Percentiles rank a stretch among this genome's conserved stretches.
phyloP scores from a whole-genome alignment of 768 basidiomycete genomes.

The Boletus vinaceobasis region DNA sequence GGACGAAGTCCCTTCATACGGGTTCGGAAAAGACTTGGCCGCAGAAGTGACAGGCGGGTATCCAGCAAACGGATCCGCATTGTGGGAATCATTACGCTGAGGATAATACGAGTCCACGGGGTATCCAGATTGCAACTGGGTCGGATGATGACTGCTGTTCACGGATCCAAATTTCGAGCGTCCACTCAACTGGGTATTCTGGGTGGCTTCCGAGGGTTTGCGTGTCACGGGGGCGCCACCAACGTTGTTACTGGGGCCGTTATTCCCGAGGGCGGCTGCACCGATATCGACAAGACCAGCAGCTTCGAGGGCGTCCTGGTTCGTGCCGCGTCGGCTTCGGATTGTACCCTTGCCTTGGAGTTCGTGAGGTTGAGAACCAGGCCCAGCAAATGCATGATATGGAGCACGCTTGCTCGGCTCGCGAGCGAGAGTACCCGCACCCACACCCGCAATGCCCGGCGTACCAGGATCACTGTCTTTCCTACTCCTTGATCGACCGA shows the following conservation, averaged over 20 bases:
- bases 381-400: constrained; percentile 39
- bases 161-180: constrained; percentile 23
- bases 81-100: constrained; percentile 17
- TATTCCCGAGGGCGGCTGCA: background rate
- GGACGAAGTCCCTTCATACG: constrained; percentile 7
- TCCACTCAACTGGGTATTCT: constrained; percentile 23
- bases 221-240: constrained; percentile 16
- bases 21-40: constrained; percentile 17
- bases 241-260: background rate
- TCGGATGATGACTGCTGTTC: constrained; percentile 14
- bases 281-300: constrained; percentile 20
- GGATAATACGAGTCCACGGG: constrained; percentile 24
- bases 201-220: constrained; percentile 25
- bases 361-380: constrained; percentile 22
- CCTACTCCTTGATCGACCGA: constrained; percentile 22
- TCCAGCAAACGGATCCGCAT: constrained; percentile 30
- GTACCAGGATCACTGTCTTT: constrained; percentile 33
- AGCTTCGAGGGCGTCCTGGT: constrained; percentile 29
- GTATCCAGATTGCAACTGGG: constrained; percentile 25
- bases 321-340: constrained; percentile 20
- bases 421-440: constrained; percentile 30
- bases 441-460: constrained; percentile 39
- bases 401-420: constrained; percentile 31
- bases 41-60: constrained; percentile 13
- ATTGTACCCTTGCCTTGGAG: constrained; percentile 11